Evolutionary conservation across 306 rosid species (phyloP), one percentile per base, ranked within the genome.

Genomic region (Pyrus bretschneideri): DNA sequence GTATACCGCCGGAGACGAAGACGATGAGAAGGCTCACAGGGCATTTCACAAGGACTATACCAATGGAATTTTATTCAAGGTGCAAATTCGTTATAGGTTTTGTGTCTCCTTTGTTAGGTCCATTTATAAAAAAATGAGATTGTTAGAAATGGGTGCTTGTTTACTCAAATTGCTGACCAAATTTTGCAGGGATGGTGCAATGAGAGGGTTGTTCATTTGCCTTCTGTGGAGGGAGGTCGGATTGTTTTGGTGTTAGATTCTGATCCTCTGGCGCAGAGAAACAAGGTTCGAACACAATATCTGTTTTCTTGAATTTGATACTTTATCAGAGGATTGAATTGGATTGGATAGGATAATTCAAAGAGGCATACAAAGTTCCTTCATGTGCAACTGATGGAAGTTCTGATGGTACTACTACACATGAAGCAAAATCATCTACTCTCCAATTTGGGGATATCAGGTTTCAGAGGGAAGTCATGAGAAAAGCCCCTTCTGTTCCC

Each of bases 21-120:
- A 73, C 4, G 94, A 90, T 76, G 97, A 91, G 85, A 90, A 87
- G 82, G 69, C 84, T 33, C 98, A 94, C 78, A 88, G 84, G 66
- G 81, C 74, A 4, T 94, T 94, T 83, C 96, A 94, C 54, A 87
- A 85, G 71, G 77, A 81, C 19, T 87, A 79, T 62, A 90, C 90
- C 1, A 83, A 76, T n/a, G 98, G 98, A 71, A 75, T 91, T 72
- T 90, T 66, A 27, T 93, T 88, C 77, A 90, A 82, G 85, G 98
- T 91, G 67, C 15, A 11, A 23, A 23, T 0, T 23, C 23, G 23
- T 23, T 23, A 23, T 23, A 23, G 23, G 23, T 23, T 23, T 23
- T 23, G 23, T 23, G 23, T 23, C 23, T 23, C 23, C 23, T 23
- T 23, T 23, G 23, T 23, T 23, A 23, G 23, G 23, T 23, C 23